phyloP scores from a whole-genome alignment of 2,329 filamentous ascomycete genomes.

The Fusarium abutilonis region DNA sequence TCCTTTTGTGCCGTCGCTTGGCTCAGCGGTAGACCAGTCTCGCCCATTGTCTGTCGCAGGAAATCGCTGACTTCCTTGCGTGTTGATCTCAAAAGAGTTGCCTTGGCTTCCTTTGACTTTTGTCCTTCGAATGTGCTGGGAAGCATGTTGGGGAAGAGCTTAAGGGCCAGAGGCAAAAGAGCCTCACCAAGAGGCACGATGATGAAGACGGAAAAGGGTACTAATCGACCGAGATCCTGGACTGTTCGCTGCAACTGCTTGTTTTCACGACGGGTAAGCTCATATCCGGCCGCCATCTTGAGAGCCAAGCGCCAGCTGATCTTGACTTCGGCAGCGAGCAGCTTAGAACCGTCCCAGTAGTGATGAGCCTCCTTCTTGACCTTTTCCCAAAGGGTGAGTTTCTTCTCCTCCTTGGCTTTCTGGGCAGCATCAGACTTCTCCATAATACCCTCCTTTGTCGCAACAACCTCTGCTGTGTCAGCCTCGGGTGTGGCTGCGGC shows the following conservation, averaged over 20 bases:
- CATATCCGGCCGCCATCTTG: conserved; percentile 98
- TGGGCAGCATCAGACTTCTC: conserved; percentile 67
- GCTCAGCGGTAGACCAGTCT: conserved; percentile 92
- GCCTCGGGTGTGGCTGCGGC: conserved; percentile 48
- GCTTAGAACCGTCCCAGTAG: conserved; percentile 98
- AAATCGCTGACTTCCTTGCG: conserved; percentile 94
- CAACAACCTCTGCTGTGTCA: conserved; percentile 54
- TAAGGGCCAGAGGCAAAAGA: conserved; percentile 88
- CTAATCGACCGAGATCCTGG: conserved; percentile 88
- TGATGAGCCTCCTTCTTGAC: conserved; percentile 93
- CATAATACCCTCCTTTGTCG: conserved; percentile 66
- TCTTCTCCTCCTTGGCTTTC: conserved; percentile 77
- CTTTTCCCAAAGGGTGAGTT: conserved; percentile 88
- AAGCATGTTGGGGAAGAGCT: conserved; percentile 95
- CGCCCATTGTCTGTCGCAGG: conserved; percentile 85
- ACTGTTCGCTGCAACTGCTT: conserved; percentile 93
- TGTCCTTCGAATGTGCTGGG: conserved; percentile 97
- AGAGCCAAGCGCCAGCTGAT: conserved; percentile 91
- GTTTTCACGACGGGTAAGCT: conserved; percentile 92
- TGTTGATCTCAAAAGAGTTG: conserved; percentile 80
- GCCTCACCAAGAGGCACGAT: conserved; percentile 97
- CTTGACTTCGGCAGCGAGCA: conserved; percentile 88
- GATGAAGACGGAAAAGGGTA: conserved; percentile 96
- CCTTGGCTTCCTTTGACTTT: conserved; percentile 90
- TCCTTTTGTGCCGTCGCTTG: conserved; percentile 86